Percentiles rank a stretch among this genome's conserved stretches.
Conservation (phyloP, 2,329 filamentous ascomycete species). For the Monosporascus sp. region DNA sequence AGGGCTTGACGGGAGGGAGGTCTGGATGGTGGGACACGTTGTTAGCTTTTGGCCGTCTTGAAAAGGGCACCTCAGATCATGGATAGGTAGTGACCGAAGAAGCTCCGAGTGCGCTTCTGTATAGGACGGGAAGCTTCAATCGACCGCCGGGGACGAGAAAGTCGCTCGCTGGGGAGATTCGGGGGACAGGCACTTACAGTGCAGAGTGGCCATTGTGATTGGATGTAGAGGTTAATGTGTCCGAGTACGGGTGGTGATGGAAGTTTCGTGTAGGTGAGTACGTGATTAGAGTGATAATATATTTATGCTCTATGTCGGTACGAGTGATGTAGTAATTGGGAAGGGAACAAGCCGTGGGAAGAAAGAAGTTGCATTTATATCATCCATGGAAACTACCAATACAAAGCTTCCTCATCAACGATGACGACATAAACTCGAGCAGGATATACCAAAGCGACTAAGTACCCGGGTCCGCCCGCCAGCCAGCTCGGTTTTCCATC, state of each 20-base stretch:
- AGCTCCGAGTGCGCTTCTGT: not conserved
- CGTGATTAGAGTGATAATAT: too few relatives aligned
- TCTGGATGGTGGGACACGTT: conserved; percentile 30
- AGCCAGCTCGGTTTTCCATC: not conserved
- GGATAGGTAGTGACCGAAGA: too few relatives aligned
- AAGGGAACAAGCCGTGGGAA: not conserved
- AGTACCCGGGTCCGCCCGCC: too few relatives aligned
- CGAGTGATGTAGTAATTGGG: not conserved
- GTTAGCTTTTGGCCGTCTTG: too few relatives aligned
- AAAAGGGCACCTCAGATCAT: too few relatives aligned
- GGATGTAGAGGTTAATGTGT: not conserved
- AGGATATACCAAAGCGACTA: too few relatives aligned
- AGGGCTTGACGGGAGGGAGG: conserved; percentile 83
- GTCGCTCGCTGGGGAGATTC: not conserved
- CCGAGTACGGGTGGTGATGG: not conserved
- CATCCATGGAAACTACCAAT: not conserved
- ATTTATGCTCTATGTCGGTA: not conserved
- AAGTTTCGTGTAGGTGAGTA: not conserved
- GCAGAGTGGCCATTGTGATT: conserved; percentile 4
- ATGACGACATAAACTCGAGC: too few relatives aligned
- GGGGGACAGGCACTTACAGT: not conserved
- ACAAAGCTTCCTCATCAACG: too few relatives aligned
- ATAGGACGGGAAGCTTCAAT: not conserved
- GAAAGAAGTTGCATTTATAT: not conserved
- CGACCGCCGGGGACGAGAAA: not conserved